These are phyloP conservation scores for Scenedesmus sp. DNA, from an alignment of 163 green algal species.

Conservation along the genomic window DNA sequence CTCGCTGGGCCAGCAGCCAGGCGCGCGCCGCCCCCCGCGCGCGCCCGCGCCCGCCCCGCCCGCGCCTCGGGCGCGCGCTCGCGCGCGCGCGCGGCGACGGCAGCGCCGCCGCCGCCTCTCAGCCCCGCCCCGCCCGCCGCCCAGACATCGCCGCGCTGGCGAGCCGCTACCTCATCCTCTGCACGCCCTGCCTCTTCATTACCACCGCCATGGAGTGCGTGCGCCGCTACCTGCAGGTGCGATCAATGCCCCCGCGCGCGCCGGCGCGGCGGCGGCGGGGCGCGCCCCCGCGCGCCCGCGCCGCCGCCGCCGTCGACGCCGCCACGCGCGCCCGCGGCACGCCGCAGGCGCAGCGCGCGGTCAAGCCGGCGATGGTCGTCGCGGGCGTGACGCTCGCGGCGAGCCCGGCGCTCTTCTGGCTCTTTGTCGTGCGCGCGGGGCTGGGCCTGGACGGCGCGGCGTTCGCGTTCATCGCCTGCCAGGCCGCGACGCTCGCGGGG, in stretches of 20 bases:
- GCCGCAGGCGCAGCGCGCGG: conserved; percentile 45
- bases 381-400: conserved; percentile 35
- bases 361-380: conserved; percentile 21
- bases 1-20: conserved; percentile 49
- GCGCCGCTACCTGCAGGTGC: conserved; percentile 54
- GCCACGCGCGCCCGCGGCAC: neutral
- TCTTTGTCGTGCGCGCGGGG: conserved; percentile 42
- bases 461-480: conserved; percentile 53
- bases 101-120: neutral
- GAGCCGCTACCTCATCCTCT: conserved; percentile 56
- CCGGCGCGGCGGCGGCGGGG: too few relatives aligned
- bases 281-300: too few relatives aligned
- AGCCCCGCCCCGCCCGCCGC: too few relatives aligned
- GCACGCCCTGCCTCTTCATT: conserved; percentile 53
- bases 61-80: too few relatives aligned
- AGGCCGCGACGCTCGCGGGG: conserved; percentile 41
- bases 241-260: too few relatives aligned
- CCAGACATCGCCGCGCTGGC: conserved; percentile 36
- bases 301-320: too few relatives aligned
- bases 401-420: conserved; percentile 51
- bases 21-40: too few relatives aligned
- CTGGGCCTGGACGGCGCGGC: conserved; percentile 59
- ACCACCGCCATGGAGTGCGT: conserved; percentile 50
- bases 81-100: too few relatives aligned
- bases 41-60: too few relatives aligned